Base-by-base conservation (phyloP, 257 asterid genomes). In the Henckelia pumila region DNA sequence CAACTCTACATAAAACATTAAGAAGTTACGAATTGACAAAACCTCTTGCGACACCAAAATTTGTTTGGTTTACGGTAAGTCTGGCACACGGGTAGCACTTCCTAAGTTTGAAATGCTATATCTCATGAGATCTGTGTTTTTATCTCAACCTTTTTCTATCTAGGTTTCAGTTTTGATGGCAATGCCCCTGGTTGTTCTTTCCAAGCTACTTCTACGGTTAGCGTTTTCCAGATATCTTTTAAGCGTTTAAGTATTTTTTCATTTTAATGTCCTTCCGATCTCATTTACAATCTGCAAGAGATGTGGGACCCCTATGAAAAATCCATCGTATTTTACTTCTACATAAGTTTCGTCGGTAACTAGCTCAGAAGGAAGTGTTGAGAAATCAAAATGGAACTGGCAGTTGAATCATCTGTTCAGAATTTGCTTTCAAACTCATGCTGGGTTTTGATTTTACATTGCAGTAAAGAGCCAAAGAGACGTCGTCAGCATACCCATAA, bases 151-250 rank as follows among this genome's bases (percentile, higher is more conserved):
- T 64, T 59, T 37, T 40, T 35, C 61, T 35, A 62, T 35, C 64
- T 58, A 80, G 86, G 81, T 86, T 13, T 65, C 82, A 33, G 70
- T 67, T 60, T 21, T 74, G 64, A 64, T 83, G 77, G 73, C 60
- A 9, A 55, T 80, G 56, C 84, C 82, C 33, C 61, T 78, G 68
- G 32, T 76, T 56, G 56, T 80, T 67, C 26, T 73, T 57, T 40
- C 76, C 5, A 74, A 76, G 71, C 29, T 30, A 21, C 53, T 72
- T 52, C 33, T 33, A 62, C 47, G 69, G 85, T 80, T 71, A 71
- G 83, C 13, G 69, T 22, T 52, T 50, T 23, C 58, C 68, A 33
- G 20, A 25, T n/a, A 32, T 33, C 29, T 21, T 21, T 20, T 62
- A 26, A 35, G 29, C 11, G 29, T 3, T 62, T 32, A n/a, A 19